A percentile compares a stretch with the other conserved stretches of the same genome.
Conservation (phyloP, 2,329 filamentous ascomycete genomes). For the Fusarium humuli region DNA sequence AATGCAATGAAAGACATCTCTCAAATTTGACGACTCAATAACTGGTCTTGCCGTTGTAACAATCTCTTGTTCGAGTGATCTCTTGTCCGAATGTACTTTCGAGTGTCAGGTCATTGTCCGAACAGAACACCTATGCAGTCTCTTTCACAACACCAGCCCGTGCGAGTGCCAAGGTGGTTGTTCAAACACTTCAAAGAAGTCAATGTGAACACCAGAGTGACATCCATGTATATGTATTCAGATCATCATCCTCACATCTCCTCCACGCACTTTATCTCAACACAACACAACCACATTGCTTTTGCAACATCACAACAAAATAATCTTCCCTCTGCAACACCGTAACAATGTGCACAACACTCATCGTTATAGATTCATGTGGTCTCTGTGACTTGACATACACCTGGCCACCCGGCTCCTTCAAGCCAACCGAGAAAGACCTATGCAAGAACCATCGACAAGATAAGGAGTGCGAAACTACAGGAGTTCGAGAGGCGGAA, state of each 20-base stretch:
- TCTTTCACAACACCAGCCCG: neutral
- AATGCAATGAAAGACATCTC: rapidly evolving
- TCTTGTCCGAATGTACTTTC: neutral
- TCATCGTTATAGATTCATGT: neutral
- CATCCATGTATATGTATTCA: neutral
- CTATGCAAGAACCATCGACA: neutral
- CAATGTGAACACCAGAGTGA: neutral
- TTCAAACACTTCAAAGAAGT: neutral
- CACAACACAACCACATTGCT: neutral
- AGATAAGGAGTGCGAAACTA: neutral
- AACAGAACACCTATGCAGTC: neutral
- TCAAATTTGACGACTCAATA: too few species aligned
- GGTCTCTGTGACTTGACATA: neutral
- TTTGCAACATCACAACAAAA: neutral
- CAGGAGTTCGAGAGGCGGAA: neutral
- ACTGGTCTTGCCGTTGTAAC: neutral
- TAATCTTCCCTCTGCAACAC: neutral
- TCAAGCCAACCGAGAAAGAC: neutral
- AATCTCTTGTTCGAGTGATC: neutral
- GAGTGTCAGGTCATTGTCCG: neutral
- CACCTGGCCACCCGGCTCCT: neutral
- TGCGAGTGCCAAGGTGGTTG: neutral
- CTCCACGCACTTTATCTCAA: rapidly evolving
- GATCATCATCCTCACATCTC: neutral
- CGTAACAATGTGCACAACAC: neutral